Evolutionary conservation across 2,329 filamentous ascomycete species (phyloP).

Genomic region (Pyricularia grisea): DNA sequence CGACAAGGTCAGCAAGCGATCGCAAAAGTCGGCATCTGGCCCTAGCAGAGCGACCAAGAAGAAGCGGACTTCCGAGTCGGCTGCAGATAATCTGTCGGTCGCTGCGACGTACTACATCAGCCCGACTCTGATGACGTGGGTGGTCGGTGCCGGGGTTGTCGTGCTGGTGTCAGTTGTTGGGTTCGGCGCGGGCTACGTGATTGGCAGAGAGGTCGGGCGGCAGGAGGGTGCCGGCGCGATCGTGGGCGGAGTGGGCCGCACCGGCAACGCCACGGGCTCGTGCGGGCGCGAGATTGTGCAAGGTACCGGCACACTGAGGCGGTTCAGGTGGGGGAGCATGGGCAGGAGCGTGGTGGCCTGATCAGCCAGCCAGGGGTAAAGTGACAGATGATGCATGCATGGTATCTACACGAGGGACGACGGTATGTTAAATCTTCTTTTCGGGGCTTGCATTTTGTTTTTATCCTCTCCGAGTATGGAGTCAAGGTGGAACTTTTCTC

Average conservation of each 20-base stretch:
- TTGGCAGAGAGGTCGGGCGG: slow-evolving; percentile 56
- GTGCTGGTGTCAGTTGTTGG: slow-evolving; percentile 60
- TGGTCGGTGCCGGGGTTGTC: slow-evolving; percentile 57
- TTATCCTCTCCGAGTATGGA: neutral
- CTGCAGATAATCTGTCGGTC: slow-evolving; percentile 5
- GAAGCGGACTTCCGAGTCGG: slow-evolving; percentile 32
- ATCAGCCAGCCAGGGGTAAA: neutral
- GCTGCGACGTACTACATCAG: slow-evolving; percentile 31
- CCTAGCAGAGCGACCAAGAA: slow-evolving; percentile 43
- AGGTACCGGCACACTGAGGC: slow-evolving; percentile 37
- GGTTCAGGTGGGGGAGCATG: slow-evolving; percentile 44
- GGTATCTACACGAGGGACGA: neutral
- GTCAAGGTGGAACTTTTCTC: neutral
- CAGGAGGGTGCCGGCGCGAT: slow-evolving; percentile 39
- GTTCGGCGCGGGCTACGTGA: slow-evolving; percentile 60
- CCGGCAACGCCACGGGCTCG: slow-evolving; percentile 32
- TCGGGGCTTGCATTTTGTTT: neutral
- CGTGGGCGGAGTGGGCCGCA: slow-evolving; percentile 31
- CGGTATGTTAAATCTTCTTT: neutral
- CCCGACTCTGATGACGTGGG: slow-evolving; percentile 54
- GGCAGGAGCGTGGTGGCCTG: slow-evolving; percentile 40
- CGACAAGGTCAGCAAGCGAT: slow-evolving; percentile 40
- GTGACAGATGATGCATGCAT: neutral
- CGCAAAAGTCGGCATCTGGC: slow-evolving; percentile 22
- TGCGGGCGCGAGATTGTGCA: slow-evolving; percentile 46